Conservation (phyloP, 2,329 filamentous ascomycete species). For the Aspergillus caelatus region DNA sequence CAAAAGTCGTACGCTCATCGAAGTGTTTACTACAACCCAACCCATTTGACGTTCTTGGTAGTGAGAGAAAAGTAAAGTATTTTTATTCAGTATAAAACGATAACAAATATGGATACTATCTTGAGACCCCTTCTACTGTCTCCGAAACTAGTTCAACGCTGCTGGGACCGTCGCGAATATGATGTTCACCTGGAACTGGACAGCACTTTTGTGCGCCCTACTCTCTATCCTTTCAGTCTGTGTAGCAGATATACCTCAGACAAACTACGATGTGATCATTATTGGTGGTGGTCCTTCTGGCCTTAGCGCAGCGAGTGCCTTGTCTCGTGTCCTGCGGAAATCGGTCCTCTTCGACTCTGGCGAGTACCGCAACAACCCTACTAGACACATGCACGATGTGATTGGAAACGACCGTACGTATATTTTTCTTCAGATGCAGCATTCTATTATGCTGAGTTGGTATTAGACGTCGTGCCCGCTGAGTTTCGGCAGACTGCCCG, state of each 20-base stretch:
- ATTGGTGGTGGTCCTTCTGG: conserved; percentile 61
- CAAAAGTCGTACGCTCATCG: neutral
- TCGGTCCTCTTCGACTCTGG: conserved; percentile 62
- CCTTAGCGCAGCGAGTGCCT: conserved; percentile 55
- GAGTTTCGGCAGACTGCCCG: neutral
- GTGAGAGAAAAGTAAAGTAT: neutral
- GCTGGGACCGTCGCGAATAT: neutral
- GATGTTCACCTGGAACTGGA: neutral
- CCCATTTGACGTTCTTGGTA: neutral
- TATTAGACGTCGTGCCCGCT: neutral
- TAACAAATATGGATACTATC: neutral
- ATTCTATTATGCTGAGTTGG: neutral
- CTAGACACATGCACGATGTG: conserved; percentile 62
- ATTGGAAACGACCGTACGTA: conserved; percentile 58
- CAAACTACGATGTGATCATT: conserved; percentile 57
- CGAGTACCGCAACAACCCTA: conserved; percentile 58
- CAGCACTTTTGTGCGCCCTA: neutral
- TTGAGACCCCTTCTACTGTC: neutral
- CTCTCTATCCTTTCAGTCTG: neutral
- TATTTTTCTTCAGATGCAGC: too few relatives aligned
- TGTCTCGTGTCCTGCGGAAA: conserved; percentile 62
- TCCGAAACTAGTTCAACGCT: neutral
- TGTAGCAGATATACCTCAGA: conserved; percentile 21
- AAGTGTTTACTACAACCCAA: neutral
- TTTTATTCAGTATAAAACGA: neutral